Base-by-base conservation (phyloP, 2,329 filamentous ascomycete genomes). In the Monilinia laxa region DNA sequence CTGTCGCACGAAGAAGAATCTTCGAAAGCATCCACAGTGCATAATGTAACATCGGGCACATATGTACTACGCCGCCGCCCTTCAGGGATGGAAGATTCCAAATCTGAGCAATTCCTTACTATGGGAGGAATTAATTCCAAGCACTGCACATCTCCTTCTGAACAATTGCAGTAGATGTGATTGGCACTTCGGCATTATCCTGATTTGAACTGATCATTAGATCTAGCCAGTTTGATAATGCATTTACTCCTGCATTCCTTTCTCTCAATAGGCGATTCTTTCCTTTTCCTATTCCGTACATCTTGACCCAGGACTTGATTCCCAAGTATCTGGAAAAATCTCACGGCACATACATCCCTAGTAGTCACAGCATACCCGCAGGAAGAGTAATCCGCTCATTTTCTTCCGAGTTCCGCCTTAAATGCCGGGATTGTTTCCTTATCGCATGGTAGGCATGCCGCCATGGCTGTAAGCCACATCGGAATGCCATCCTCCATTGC, bases 401-500 rank as follows among this genome's bases (percentile, higher is more conserved):
- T 35, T 14, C n/a, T 31, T 51, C 47, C 42, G 28, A 20, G 51
- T 63, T 55, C 49, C 51, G 49, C 60, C 35, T 40, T 55, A 47
- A 10, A 45, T 35, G 47, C 35, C 47, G 23, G 51, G 25, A 65
- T 52, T n/a, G 10, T 40, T 58, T 54, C 35, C 47, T 28, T 47
- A 25, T 28, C 28, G 28, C 28, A 28, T 28, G 28, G 28, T 28
- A 60, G 49, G 35, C 45, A 49, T 59, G 42, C 35, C 14, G 20
- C 14, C n/a, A 38, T 64, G n/a, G 20, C 42, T 45, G n/a, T 53
- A 35, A 65, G 63, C 63, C 63, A 59, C 45, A 59, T 59, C 38
- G 45, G 56, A 65, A 53, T 42, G 42, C 9, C 53, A 52, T 58
- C 42, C 10, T 54, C 31, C 20, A 35, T 35, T 35, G 31, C 7